A percentile compares a stretch with the other conserved stretches of the same genome.
Evolutionary conservation across 331 rosid species (phyloP).

Genomic region (Ulmus americana): DNA sequence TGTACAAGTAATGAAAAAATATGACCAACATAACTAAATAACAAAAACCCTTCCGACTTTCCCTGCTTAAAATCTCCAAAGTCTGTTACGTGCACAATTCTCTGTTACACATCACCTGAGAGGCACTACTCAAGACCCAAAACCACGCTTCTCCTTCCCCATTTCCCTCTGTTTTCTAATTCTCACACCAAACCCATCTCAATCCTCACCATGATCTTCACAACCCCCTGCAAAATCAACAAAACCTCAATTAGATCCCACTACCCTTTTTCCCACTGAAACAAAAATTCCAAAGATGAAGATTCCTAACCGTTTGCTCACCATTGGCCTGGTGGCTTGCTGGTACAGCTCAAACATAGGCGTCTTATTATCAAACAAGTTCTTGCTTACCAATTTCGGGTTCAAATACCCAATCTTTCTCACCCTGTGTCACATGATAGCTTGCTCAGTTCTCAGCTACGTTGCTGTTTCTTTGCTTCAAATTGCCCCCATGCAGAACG

Average conservation of each 20-base stretch:
- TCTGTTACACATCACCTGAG: not conserved
- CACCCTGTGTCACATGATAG: slow-evolving; percentile 65
- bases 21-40: not conserved
- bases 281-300: slow-evolving; percentile 7
- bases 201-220: no score
- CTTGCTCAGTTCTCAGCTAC: slow-evolving; percentile 60
- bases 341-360: slow-evolving; percentile 47
- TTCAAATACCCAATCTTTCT: slow-evolving; percentile 56
- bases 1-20: no score
- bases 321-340: slow-evolving; percentile 29
- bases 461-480: slow-evolving; percentile 45
- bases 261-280: not conserved
- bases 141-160: not conserved
- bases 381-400: slow-evolving; percentile 48
- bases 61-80: not conserved
- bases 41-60: not conserved
- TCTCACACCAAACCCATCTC: no score
- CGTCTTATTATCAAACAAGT: slow-evolving; percentile 36
- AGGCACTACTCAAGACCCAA: no score
- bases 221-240: not conserved
- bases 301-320: slow-evolving; percentile 22
- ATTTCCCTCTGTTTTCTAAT: not conserved
- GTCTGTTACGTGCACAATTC: not conserved
- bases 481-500: slow-evolving; percentile 49
- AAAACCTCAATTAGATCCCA: not conserved